Conservation (phyloP, 495 filamentous ascomycete species). For the Massariosphaeria phaeospora region DNA sequence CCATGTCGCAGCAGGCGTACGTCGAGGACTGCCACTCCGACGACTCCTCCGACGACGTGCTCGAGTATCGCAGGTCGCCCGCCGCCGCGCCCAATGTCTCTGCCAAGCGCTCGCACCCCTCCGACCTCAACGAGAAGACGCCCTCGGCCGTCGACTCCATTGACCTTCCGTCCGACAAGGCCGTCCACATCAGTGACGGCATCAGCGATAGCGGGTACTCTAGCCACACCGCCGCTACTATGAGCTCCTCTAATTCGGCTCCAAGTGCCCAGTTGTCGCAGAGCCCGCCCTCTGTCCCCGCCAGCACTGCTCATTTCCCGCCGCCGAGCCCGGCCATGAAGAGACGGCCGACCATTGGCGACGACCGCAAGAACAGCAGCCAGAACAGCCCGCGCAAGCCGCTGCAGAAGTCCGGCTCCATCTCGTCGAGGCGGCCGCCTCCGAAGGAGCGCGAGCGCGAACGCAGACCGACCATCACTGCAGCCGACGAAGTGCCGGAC, state of each 20-base stretch:
- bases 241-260: constrained; percentile 52
- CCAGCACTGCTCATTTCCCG: constrained; percentile 4
- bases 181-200: constrained; percentile 42
- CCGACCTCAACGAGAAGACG: constrained; percentile 25
- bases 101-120: constrained; percentile 50
- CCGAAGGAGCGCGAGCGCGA: too few species aligned
- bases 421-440: constrained; percentile 1
- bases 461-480: constrained; percentile 6
- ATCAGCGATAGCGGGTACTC: constrained; percentile 63
- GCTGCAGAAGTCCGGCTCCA: constrained; percentile 14
- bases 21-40: constrained; percentile 58
- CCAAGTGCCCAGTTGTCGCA: constrained; percentile 35
- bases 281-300: constrained; percentile 18
- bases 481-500: constrained; percentile 10
- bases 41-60: constrained; percentile 39
- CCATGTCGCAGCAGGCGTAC: too few species aligned
- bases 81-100: constrained; percentile 47
- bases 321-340: constrained; percentile 14
- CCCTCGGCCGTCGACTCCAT: background rate
- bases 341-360: constrained; percentile 16
- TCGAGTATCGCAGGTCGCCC: constrained; percentile 41
- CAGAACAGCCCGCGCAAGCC: constrained; percentile 29
- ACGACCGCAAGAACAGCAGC: constrained; percentile 16
- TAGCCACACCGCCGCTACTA: constrained; percentile 56
- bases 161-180: too few species aligned